Base-by-base conservation (phyloP, 768 basidiomycete genomes). In the Crassisporium funariophilum region DNA sequence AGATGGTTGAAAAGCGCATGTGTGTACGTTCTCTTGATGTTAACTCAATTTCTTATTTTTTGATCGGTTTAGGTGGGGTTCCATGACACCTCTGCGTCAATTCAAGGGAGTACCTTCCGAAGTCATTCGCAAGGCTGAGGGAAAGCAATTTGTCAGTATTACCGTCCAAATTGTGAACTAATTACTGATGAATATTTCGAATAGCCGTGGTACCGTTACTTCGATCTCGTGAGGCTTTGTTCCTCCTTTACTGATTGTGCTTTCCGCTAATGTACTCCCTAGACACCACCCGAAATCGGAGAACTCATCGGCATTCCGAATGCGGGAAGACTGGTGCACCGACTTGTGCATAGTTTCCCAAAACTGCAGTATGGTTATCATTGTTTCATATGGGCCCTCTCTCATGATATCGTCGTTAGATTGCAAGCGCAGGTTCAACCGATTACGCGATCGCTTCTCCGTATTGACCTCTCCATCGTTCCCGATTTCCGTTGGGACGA, bases 401-500 rank as follows among this genome's bases (percentile, higher is more conserved):
- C 29, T 12, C n/a, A 7, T n/a, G 3, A 11, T 16, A 15, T 20
- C 27, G 7, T 50, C 4, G 12, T 41, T 53, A 91, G 88, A 56
- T 72, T 99, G 10, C 88, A 95, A 64, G 95, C 97, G 0, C 91
- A 97, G 60, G 95, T 98, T 0, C 91, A 97, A 57, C 97, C 95
- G 0, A 93, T 99, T 59, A 98, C 97, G 0, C 86, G 95, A 8
- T 90, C 92, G 0, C 81, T 98, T 11, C 79, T 99, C 11, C 84
- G 91, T 24, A 86, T 98, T 45, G 95, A 98, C 54, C 70, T 99
- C 12, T 92, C 91, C 2, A 95, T 99, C 61, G 82, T 84, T 3
- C 95, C 97, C n/a, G 97, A 98, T 62, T 99, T 98, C 82, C 81
- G 87, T 35, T 99, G 97, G 97, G 95, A 98, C 27, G 91, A 93